phyloP scores from a whole-genome alignment of 495 filamentous ascomycete genomes.

The Immersiella caudata region DNA sequence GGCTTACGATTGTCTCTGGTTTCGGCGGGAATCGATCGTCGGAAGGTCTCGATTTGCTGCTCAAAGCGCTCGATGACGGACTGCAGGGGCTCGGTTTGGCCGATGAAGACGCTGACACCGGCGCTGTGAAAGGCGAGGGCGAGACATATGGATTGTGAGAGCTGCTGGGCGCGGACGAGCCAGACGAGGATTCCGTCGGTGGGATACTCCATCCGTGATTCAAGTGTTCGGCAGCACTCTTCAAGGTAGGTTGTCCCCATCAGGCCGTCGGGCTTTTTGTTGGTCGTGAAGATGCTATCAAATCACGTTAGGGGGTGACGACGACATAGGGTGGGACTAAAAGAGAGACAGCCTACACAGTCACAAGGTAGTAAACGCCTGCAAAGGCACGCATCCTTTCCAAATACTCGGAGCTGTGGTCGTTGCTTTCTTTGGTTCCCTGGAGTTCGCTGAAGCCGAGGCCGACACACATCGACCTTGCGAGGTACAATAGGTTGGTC shows the following conservation, averaged over 20 bases:
- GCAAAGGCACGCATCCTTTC: slow-evolving; percentile 37
- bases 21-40: slow-evolving; percentile 22
- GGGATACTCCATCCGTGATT: slow-evolving; percentile 26
- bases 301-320: neutral
- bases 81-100: slow-evolving; percentile 20
- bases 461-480: slow-evolving; percentile 29
- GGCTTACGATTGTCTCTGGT: slow-evolving; percentile 26
- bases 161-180: slow-evolving; percentile 34
- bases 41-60: slow-evolving; percentile 28
- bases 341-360: slow-evolving; percentile 29
- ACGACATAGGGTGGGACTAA: neutral
- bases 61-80: slow-evolving; percentile 29
- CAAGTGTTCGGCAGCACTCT: slow-evolving; percentile 29
- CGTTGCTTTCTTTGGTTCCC: slow-evolving; percentile 1
- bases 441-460: slow-evolving; percentile 27
- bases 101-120: slow-evolving; percentile 9
- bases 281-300: slow-evolving; percentile 35
- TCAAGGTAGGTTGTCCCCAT: slow-evolving; percentile 34
- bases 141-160: slow-evolving; percentile 34
- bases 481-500: slow-evolving; percentile 38
- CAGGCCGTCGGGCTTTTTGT: slow-evolving; percentile 37
- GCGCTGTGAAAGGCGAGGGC: slow-evolving; percentile 23
- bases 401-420: slow-evolving; percentile 22
- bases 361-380: slow-evolving; percentile 39
- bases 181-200: slow-evolving; percentile 34